Percentiles rank a stretch among this genome's conserved stretches.
Conservation (phyloP, 768 basidiomycete species). For the Collybiopsis confluens region DNA sequence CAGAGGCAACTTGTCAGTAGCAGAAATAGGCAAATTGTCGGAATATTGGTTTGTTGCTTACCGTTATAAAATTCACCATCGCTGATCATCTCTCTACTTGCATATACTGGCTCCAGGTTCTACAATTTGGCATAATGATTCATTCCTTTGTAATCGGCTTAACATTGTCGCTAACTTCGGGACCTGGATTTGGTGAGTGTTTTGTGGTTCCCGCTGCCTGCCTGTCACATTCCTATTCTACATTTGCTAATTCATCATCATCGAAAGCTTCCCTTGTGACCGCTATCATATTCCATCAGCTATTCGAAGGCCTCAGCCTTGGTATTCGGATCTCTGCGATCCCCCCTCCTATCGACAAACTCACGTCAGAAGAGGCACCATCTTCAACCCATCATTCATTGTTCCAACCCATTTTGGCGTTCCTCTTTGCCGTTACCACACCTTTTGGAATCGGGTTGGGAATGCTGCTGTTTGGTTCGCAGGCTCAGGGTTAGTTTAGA, state of each 20-base stretch:
- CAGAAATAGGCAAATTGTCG: constrained; percentile 63
- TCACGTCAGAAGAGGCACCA: too few relatives aligned
- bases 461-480: constrained; percentile 39
- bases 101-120: constrained; percentile 44
- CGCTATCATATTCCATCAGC: too few relatives aligned
- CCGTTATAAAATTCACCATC: too few relatives aligned
- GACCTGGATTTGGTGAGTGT: constrained; percentile 70
- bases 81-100: background rate
- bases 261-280: constrained; percentile 18
- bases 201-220: too few relatives aligned
- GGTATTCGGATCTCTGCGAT: too few relatives aligned
- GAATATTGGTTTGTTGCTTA: constrained; percentile 71
- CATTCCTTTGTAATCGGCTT: constrained; percentile 79
- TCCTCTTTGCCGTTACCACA: constrained; percentile 71
- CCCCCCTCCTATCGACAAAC: too few relatives aligned
- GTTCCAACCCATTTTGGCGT: constrained; percentile 50
- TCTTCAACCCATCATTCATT: constrained; percentile 21
- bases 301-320: too few relatives aligned
- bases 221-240: too few relatives aligned
- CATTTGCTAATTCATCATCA: too few relatives aligned
- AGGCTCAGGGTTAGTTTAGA: constrained; percentile 22
- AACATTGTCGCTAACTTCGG: constrained; percentile 68
- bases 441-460: constrained; percentile 66
- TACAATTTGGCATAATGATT: constrained; percentile 85
- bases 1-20: constrained; percentile 35